phyloP scores from a whole-genome alignment of 202 grass and related monocot species.

The Carex sylvatica region DNA sequence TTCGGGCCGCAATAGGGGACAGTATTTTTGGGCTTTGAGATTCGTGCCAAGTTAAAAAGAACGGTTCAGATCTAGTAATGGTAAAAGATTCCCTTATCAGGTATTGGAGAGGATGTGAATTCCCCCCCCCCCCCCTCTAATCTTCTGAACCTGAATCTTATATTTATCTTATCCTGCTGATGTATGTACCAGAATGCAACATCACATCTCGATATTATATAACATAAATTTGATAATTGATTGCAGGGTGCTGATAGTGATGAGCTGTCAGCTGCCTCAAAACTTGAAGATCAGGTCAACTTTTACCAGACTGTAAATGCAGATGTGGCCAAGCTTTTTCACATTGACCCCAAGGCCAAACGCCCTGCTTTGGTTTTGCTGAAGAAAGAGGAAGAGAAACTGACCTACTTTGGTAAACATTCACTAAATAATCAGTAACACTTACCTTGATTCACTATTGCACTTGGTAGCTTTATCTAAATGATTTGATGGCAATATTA shows the following conservation, averaged over 20 bases:
- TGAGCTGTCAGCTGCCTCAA: conserved; percentile 79
- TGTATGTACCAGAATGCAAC: background rate
- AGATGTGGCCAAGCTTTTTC: conserved; percentile 84
- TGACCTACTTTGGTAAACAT: conserved; percentile 64
- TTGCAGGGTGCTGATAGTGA: conserved; percentile 66
- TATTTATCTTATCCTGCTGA: background rate
- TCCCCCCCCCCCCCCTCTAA: background rate
- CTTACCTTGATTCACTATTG: background rate
- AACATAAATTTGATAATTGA: conserved; percentile 1
- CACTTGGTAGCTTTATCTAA: conserved; percentile 11
- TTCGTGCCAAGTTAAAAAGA: no score
- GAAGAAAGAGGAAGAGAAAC: conserved; percentile 88
- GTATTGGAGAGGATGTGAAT: no score
- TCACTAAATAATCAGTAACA: conserved; percentile 6
- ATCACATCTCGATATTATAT: background rate
- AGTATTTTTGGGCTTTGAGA: no score
- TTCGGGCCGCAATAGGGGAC: no score
- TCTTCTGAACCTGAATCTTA: background rate
- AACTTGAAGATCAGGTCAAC: conserved; percentile 73
- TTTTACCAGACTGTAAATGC: conserved; percentile 81
- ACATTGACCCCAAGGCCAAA: conserved; percentile 63
- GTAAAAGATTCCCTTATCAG: no score
- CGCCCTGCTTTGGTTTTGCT: conserved; percentile 63
- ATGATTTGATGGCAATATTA: background rate
- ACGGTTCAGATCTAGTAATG: no score